Evolutionary conservation across 768 basidiomycete species (phyloP).

Genomic region (Boletus rubroflammeus): DNA sequence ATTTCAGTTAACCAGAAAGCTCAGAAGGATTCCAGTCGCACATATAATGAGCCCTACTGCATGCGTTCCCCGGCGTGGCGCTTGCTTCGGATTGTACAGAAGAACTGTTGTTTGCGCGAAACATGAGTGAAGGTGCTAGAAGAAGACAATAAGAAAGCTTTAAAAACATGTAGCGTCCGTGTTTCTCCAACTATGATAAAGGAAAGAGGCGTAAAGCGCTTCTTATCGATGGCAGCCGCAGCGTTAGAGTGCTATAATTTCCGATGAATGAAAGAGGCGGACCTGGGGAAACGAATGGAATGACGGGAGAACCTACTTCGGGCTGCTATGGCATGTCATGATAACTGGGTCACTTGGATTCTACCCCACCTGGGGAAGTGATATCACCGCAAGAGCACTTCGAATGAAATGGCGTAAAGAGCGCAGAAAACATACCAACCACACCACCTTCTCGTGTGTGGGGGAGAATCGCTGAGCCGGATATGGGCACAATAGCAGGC

Average conservation of each 20-base stretch:
- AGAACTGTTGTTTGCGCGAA: background rate
- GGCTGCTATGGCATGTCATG: conserved; percentile 6
- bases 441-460: conserved; percentile 18
- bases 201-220: conserved; percentile 6
- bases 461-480: conserved; percentile 13
- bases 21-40: conserved; percentile 9
- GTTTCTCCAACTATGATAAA: background rate
- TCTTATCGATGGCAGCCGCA: conserved; percentile 13
- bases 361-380: conserved; percentile 11
- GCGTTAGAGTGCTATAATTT: conserved; percentile 20
- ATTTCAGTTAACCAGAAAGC: conserved; percentile 10
- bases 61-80: conserved; percentile 8
- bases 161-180: conserved; percentile 6
- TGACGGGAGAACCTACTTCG: conserved; percentile 10
- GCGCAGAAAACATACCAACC: conserved; percentile 21
- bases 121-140: conserved; percentile 11
- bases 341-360: conserved; percentile 4
- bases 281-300: conserved; percentile 11
- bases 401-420: conserved; percentile 24
- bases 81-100: conserved; percentile 10
- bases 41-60: conserved; percentile 16
- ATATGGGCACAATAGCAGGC: conserved; percentile 22
- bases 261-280: conserved; percentile 25
- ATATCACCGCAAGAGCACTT: conserved; percentile 12
- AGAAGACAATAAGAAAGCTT: conserved; percentile 9